Percentiles rank a stretch among this genome's conserved stretches.
Evolutionary conservation across 305 asterid genomes (phyloP).

Genomic region (Fraxinus baroniana): DNA sequence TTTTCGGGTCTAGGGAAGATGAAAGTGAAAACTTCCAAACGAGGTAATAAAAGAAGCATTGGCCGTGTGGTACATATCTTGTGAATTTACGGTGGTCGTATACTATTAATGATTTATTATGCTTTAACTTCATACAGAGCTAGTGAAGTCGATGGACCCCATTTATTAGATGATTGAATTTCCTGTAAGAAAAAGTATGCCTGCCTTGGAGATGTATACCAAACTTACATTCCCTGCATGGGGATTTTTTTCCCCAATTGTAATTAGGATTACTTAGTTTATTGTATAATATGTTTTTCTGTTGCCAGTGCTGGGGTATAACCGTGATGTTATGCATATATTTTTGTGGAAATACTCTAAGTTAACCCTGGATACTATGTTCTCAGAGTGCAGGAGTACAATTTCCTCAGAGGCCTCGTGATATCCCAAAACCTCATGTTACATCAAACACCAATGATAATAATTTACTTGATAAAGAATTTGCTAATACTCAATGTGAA

Average conservation of each 20-base stretch:
- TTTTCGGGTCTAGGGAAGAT: not conserved
- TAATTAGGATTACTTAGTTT: not conserved
- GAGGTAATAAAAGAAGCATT: not conserved
- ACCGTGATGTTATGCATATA: not conserved
- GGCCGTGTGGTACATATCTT: no score
- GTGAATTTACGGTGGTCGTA: no score
- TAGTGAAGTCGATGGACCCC: not conserved
- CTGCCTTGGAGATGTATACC: not conserved
- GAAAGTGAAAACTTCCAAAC: not conserved
- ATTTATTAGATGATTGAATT: not conserved
- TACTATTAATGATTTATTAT: not conserved
- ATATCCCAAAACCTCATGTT: constrained; percentile 42
- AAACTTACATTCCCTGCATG: not conserved
- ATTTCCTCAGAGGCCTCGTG: constrained; percentile 69
- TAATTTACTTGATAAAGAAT: constrained; percentile 40
- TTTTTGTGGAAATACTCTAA: not conserved
- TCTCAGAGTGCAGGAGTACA: constrained; percentile 91
- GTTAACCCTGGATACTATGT: not conserved
- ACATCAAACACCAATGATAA: constrained; percentile 35
- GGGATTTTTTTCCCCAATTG: not conserved
- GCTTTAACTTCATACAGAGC: not conserved
- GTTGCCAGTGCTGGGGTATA: not conserved
- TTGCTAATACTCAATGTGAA: constrained; percentile 43
- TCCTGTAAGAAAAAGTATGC: not conserved
- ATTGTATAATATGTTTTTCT: not conserved